Base-by-base conservation (phyloP, 495 filamentous ascomycete genomes). In the Penicillium lagena region DNA sequence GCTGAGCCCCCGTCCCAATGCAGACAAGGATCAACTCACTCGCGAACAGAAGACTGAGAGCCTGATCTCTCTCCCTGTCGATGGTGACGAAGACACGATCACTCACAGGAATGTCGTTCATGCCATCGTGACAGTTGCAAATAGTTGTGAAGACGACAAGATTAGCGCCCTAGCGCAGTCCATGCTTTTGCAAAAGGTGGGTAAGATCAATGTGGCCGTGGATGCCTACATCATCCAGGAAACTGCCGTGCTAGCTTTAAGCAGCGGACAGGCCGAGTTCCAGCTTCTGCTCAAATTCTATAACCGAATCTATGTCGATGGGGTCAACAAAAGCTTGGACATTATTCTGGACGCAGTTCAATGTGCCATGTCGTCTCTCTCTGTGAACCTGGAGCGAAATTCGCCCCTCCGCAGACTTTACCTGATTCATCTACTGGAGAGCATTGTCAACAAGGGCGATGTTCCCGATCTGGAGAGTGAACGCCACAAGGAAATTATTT, bases 131-230 rank as follows among this genome's bases (percentile, higher is more conserved):
- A 82, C 80, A 28, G 86, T 97, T 55, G 89, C 94, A 1, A 82
- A 72, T 30, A 79, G 75, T 43, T 89, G 83, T 60, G 77, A 83
- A 36, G 90, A 98, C 49, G 81, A 88, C 31, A 95, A 96, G 64
- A 93, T 97, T 37, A 91, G 83, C 15, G 94, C 91, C 10, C 73
- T 98, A 42, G 89, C 89, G n/a, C 86, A 95, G 54, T 91, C 89
- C 5, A 96, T 97, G 86, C 77, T 98, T 12, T 67, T 95, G 7
- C 93, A 97, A 54, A 94, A 97, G 60, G 79, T 96, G 50, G 82
- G 84, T 8, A 91, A 90, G 55, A 73, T 96, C 32, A 90, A 77
- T 56, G 67, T 76, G 46, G 61, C 75, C 1, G 81, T 95, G 7
- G 90, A 96, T 68, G 77, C 83, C 10, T 81, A 81, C 42, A 91